Base-by-base conservation (phyloP, 164 flowering plant genomes). In the Paratinospora sagittata region DNA sequence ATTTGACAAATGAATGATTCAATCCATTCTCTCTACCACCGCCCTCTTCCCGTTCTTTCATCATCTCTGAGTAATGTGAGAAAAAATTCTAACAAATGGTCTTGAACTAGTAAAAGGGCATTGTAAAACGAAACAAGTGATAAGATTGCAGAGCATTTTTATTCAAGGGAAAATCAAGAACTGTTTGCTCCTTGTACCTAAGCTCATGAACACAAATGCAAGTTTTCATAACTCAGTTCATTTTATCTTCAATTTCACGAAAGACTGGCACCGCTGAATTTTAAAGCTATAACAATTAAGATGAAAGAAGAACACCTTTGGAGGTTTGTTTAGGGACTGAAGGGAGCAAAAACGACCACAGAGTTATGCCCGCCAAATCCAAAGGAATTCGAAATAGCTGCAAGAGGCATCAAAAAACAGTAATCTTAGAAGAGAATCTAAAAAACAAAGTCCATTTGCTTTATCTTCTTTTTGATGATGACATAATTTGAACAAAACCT, bases 341-440 rank as follows among this genome's bases (percentile, higher is more conserved):
- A 89, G 21, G 90, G 89, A 67, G 90, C 87, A 49, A 89, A 89
- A 41, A 86, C 91, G 9, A 89, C 89, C 65, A 87, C 90, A 0
- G 88, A 87, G 58, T 89, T 89, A 77, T 87, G 90, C 30, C 90
- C 90, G 2, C 93, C 90, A 70, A 89, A 87, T 67, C 89, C 90
- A 27, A 89, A 88, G 14, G 90, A 89, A 68, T 89, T 89, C 0
- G 93, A 89, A 49, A 87, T 85, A 36, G 73, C 90, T 88, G 88
- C 82, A 78, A 62, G 27, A 67, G 39, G 55, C 33, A 24, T 1
- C 13, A 65, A 65, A 23, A 36, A n/a, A 16, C 14, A 37, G 12
- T 66, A n/a, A 7, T 27, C 2, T 67, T 47, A 47, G 61, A 37
- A 33, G 27, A 67, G 23, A 26, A 21, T 16, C n/a, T 1, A 60